Evolutionary conservation across 352 stramenopile species (phyloP).

Genomic region (Phytophthora lateralis): DNA sequence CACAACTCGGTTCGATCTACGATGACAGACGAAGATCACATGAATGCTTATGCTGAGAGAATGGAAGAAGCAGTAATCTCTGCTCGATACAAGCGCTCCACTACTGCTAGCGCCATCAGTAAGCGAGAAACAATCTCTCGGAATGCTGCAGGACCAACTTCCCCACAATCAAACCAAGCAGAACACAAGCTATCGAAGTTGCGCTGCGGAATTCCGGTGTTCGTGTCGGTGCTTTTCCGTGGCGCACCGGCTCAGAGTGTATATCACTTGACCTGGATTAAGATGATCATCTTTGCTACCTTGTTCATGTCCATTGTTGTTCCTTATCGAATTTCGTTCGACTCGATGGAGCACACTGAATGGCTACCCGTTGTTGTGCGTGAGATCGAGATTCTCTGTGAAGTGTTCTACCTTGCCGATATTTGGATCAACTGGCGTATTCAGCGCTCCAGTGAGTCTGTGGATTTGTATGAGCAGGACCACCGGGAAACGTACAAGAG

Average conservation of each 20-base stretch:
- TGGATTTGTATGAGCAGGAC: slow-evolving; percentile 65
- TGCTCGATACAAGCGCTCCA: slow-evolving; percentile 39
- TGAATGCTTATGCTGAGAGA: slow-evolving; percentile 39
- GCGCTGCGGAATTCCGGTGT: slow-evolving; percentile 8
- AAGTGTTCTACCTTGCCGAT: slow-evolving; percentile 58
- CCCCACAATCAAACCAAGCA: not conserved
- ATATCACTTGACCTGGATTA: slow-evolving; percentile 59
- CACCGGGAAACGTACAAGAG: slow-evolving; percentile 49
- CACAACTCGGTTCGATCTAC: slow-evolving; percentile 39
- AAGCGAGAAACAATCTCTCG: slow-evolving; percentile 15
- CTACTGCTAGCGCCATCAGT: slow-evolving; percentile 32
- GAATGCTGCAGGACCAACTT: not conserved
- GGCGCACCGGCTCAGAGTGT: slow-evolving; percentile 50
- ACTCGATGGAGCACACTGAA: slow-evolving; percentile 33
- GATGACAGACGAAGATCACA: slow-evolving; percentile 42
- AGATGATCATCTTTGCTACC: slow-evolving; percentile 37
- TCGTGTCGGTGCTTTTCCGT: slow-evolving; percentile 26
- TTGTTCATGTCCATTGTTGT: slow-evolving; percentile 55
- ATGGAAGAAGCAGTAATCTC: slow-evolving; percentile 47
- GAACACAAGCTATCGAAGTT: not conserved
- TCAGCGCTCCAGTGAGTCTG: slow-evolving; percentile 38
- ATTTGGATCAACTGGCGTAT: slow-evolving; percentile 66
- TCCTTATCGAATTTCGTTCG: slow-evolving; percentile 62
- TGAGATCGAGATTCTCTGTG: slow-evolving; percentile 51
- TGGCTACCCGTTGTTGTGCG: slow-evolving; percentile 32